A percentile compares a stretch with the other conserved stretches of the same genome.
These are phyloP conservation scores for Recurvomyces mirabilis DNA, from an alignment of 495 filamentous ascomycete species.

Conservation along the genomic window DNA sequence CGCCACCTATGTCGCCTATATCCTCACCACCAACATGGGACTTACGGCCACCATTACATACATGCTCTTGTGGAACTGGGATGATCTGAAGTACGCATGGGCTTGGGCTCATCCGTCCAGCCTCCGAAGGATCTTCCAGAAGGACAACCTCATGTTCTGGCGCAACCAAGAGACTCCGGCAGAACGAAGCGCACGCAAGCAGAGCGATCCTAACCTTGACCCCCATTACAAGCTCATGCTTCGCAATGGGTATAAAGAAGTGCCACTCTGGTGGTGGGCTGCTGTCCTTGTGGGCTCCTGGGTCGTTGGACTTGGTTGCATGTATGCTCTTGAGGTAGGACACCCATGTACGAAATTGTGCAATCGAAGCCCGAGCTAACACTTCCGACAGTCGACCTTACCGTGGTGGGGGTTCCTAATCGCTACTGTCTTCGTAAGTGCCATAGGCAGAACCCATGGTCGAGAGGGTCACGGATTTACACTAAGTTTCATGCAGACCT, in stretches of 20 bases:
- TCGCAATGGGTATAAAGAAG: conserved; percentile 35
- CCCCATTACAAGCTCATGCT: conserved; percentile 38
- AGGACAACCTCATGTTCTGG: conserved; percentile 26
- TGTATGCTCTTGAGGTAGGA: conserved; percentile 25
- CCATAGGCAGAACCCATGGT: conserved; percentile 28
- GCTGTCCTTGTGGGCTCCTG: conserved; percentile 36
- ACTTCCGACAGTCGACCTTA: conserved; percentile 39
- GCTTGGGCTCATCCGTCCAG: conserved; percentile 10
- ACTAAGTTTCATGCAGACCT: too few relatives aligned
- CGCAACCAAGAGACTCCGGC: conserved; percentile 4
- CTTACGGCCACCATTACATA: conserved; percentile 35
- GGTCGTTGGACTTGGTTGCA: conserved; percentile 38
- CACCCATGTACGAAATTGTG: too few relatives aligned
- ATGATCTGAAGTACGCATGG: conserved; percentile 28
- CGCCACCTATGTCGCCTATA: conserved; percentile 32
- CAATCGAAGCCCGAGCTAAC: too few relatives aligned
- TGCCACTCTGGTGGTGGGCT: conserved; percentile 45
- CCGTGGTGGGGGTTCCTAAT: conserved; percentile 47
- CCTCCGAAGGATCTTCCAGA: conserved; percentile 14
- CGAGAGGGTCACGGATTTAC: too few relatives aligned
- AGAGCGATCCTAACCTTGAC: conserved; percentile 26
- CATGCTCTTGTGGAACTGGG: conserved; percentile 29
- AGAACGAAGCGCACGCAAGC: background rate
- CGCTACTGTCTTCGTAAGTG: conserved; percentile 29
- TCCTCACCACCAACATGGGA: conserved; percentile 36